A percentile compares a stretch with the other conserved stretches of the same genome.
Evolutionary conservation across 2,329 filamentous ascomycete species (phyloP).

Genomic region (Fusarium cicatricum): DNA sequence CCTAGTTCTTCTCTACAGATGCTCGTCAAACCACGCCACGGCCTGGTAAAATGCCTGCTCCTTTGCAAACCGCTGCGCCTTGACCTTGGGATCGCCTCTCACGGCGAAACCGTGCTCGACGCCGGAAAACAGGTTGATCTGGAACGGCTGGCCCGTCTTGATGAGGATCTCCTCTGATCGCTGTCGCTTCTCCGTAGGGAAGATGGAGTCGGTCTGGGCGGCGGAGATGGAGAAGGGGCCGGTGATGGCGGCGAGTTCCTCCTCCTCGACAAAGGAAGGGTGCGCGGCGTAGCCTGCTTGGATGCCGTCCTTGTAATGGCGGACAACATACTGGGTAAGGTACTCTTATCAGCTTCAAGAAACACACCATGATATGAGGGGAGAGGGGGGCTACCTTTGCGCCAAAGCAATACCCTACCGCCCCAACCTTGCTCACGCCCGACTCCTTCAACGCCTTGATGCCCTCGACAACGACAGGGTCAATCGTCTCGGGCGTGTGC

Average conservation of each 20-base stretch:
- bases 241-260: slow-evolving; percentile 65
- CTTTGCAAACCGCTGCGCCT: slow-evolving; percentile 71
- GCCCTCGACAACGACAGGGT: slow-evolving; percentile 46
- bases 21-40: slow-evolving; percentile 75
- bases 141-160: slow-evolving; percentile 64
- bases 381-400: slow-evolving; percentile 59
- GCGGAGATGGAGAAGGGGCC: slow-evolving; percentile 69
- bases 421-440: slow-evolving; percentile 62
- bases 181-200: slow-evolving; percentile 63
- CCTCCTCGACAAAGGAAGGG: slow-evolving; percentile 66
- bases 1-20: slow-evolving; percentile 26
- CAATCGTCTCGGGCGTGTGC: slow-evolving; percentile 45
- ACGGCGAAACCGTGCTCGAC: slow-evolving; percentile 80
- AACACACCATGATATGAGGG: accelerated
- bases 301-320: slow-evolving; percentile 66
- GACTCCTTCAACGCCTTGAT: slow-evolving; percentile 65
- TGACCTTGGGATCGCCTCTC: slow-evolving; percentile 64
- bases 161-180: slow-evolving; percentile 67
- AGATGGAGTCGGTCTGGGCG: slow-evolving; percentile 68
- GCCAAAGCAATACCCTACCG: slow-evolving; percentile 72
- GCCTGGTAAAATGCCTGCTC: slow-evolving; percentile 82
- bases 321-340: slow-evolving; percentile 66
- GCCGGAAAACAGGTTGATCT: slow-evolving; percentile 74
- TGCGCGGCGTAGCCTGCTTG: slow-evolving; percentile 71
- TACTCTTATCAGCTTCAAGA: not conserved